Percentiles rank a stretch among this genome's conserved stretches.
phyloP scores from a whole-genome alignment of 768 basidiomycete species.

The Lactarius akahatsu region DNA sequence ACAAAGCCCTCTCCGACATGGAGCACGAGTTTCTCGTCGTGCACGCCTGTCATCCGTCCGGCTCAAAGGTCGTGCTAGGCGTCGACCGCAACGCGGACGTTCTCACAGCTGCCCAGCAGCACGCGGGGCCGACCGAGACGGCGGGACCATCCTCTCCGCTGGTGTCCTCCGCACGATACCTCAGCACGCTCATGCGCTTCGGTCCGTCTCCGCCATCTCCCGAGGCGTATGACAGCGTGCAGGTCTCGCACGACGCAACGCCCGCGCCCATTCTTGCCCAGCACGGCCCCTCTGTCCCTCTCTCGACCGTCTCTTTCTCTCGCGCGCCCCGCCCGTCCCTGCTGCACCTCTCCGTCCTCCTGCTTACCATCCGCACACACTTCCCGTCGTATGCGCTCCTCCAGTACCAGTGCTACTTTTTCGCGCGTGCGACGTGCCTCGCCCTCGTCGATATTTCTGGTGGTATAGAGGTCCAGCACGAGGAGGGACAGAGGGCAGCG shows the following conservation, averaged over 20 bases:
- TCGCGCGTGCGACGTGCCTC: slow-evolving; percentile 26
- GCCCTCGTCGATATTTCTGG: slow-evolving; percentile 20
- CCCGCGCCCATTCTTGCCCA: slow-evolving; percentile 20
- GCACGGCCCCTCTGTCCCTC: slow-evolving; percentile 19
- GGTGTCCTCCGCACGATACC: slow-evolving; percentile 16
- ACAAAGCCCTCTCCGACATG: slow-evolving; percentile 27
- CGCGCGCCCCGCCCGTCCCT: slow-evolving; percentile 18
- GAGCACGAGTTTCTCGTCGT: slow-evolving; percentile 30
- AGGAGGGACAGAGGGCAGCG: slow-evolving; percentile 16
- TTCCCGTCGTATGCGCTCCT: slow-evolving; percentile 29
- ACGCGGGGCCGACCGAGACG: not conserved
- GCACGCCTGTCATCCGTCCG: slow-evolving; percentile 18
- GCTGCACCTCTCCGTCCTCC: slow-evolving; percentile 26
- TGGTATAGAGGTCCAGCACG: slow-evolving; percentile 19
- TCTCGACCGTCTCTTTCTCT: slow-evolving; percentile 26
- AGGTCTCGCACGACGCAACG: slow-evolving; percentile 28
- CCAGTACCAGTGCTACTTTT: slow-evolving; percentile 29
- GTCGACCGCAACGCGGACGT: slow-evolving; percentile 29
- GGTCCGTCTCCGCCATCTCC: not conserved
- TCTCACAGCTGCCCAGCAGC: not conserved
- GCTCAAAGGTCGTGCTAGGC: slow-evolving; percentile 24
- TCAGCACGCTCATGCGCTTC: slow-evolving; percentile 18
- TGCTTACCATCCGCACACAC: slow-evolving; percentile 24
- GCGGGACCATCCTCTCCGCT: not conserved
- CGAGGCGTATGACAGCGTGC: slow-evolving; percentile 25